Base-by-base conservation (phyloP, 1,139 yeast genomes). In the Hansenula sp. region DNA sequence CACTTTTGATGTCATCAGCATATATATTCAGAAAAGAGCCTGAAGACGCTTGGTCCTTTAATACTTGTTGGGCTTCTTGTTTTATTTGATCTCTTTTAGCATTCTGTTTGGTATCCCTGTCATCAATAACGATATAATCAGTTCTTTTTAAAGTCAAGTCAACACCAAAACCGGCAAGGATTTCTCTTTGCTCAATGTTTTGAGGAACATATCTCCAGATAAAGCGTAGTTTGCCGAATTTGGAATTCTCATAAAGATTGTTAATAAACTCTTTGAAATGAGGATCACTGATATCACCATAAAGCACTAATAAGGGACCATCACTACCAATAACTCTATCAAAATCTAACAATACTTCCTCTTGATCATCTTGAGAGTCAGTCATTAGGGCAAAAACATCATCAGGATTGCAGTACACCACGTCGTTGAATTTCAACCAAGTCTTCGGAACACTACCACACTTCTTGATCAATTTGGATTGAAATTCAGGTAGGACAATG, bases 351-450 rank as follows among this genome's bases (percentile, higher is more conserved):
- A 70, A 52, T 7, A 56, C 50, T 4, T 59, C 58, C 1, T 58
- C 53, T 0, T 42, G 44, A 19, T 54, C 55, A 3, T 62, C 51
- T 5, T 51, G 52, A 12, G 54, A 50, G 24, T 65, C 65, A 0
- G 83, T 72, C 58, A 79, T 77, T 42, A 86, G 66, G 0, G 95
- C 93, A 63, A 76, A 88, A 2, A 86, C 74, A 43, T 81, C 88
- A 47, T 76, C 84, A 2, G 78, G 67, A 12, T 84, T 77, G 57
- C 95, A 87, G 54, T 81, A 80, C 0, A 76, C 61, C 16, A 70
- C 68, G 43, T 74, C 72, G 45, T 81, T 79, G 48, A 74, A 74
- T 45, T 68, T 59, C 4, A 83, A 64, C 77, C 88, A 82, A 2
- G 81, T 69, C 25, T 65, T 67, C 10, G 68, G 63, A 4, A 61